Base-by-base conservation (phyloP, 2,329 filamentous ascomycete species). In the Fusarium armeniacum region DNA sequence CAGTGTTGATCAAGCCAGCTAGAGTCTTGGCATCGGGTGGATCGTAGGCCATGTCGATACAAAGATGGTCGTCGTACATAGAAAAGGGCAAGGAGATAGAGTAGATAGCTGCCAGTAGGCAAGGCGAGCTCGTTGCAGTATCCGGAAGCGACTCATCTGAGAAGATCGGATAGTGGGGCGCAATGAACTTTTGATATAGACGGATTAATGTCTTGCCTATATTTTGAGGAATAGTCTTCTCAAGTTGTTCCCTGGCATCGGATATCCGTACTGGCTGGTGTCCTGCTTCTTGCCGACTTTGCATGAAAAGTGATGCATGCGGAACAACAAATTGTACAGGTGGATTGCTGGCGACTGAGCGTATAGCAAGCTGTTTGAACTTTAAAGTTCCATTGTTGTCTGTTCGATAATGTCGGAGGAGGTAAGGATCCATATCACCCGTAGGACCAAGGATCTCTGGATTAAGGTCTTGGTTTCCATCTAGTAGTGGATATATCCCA, bases 31-130 rank as follows among this genome's bases (percentile, higher is more conserved):
- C 9, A 13, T 60, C 18, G 4, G 51, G 57, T 18, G 57, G 45
- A 6, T 60, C 57, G 12, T 60, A 60, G 2, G 57, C 57, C 41
- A 60, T 60, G 4, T 60, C 57, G 1, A 60, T 60, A 15, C 51
- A 60, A 13, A 60, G 57, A 2, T 60, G 33, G 5, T 60, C 57
- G 2, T 57, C 57, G 11, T 60, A 57, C 28, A 60, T 60, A 1
- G 57, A 41, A 10, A 60, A 60, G 1, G 57, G 51, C 0, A 57
- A 44, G 0, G 57, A 11, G 2, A 57, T 47, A 2, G 57, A 57
- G 28, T 60, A 57, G 4, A 60, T 47, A 5, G 41, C 41, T 9
- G 57, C 57, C 1, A 60, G 1, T 2, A 60, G 8, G 12, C 41
- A 56, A 6, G 57, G 57, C 0, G 22, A 16, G 3, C 41, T 60